phyloP scores from a whole-genome alignment of 164 flowering plant species.

The Sextonia rubra region DNA sequence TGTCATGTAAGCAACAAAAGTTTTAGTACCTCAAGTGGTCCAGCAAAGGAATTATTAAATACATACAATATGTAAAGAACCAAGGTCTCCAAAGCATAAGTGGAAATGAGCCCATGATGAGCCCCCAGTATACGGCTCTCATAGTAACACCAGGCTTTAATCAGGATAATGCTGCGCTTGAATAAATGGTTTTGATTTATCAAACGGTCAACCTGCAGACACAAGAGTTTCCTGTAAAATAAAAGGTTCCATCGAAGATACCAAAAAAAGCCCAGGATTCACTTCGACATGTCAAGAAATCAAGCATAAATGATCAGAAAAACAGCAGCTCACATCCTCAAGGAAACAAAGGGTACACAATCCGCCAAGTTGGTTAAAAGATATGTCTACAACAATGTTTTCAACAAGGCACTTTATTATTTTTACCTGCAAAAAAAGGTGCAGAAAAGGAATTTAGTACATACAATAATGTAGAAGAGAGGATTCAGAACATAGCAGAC shows the following conservation, averaged over 20 bases:
- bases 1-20: not conserved
- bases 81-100: slow-evolving; percentile 95
- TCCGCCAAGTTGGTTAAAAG: slow-evolving; percentile 97
- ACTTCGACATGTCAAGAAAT: not conserved
- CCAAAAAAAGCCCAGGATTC: not conserved
- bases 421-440: slow-evolving; percentile 63
- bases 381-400: slow-evolving; percentile 97
- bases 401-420: slow-evolving; percentile 97
- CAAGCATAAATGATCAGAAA: not conserved
- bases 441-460: not conserved
- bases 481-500: not conserved
- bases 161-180: slow-evolving; percentile 93
- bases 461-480: not conserved
- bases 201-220: slow-evolving; percentile 73
- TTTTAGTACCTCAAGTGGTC: slow-evolving; percentile 84
- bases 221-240: not conserved
- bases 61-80: slow-evolving; percentile 96
- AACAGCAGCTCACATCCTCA: slow-evolving; percentile 61
- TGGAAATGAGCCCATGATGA: slow-evolving; percentile 97
- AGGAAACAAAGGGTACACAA: slow-evolving; percentile 98
- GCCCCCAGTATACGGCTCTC: slow-evolving; percentile 99
- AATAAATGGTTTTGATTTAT: slow-evolving; percentile 79
- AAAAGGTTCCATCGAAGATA: not conserved
- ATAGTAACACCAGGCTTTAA: slow-evolving; percentile 99
- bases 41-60: slow-evolving; percentile 82